phyloP scores from a whole-genome alignment of 1,284 basidiomycete genomes.

The Ustilago cynodontis region DNA sequence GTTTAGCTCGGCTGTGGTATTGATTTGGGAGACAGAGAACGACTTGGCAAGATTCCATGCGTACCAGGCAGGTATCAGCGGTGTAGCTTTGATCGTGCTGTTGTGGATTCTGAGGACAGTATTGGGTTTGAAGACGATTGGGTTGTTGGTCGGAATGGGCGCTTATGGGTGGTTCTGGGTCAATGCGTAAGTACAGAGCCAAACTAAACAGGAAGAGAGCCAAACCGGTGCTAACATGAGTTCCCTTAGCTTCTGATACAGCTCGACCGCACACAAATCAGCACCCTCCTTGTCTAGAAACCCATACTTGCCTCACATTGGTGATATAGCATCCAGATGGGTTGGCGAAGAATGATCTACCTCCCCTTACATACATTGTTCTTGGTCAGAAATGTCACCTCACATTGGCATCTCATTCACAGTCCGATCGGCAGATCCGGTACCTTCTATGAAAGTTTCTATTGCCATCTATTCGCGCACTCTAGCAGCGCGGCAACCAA shows the following conservation, averaged over 20 bases:
- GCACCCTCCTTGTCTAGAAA: constrained; percentile 52
- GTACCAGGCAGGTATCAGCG: constrained; percentile 60
- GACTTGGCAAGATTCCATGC: constrained; percentile 64
- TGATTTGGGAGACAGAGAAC: constrained; percentile 63
- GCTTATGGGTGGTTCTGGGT: constrained; percentile 64
- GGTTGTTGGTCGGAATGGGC: constrained; percentile 60
- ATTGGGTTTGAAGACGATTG: constrained; percentile 60
- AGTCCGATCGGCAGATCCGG: not conserved
- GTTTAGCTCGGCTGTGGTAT: constrained; percentile 55
- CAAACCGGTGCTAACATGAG: too few relatives aligned
- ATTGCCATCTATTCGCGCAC: not conserved
- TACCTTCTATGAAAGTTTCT: not conserved
- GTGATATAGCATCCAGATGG: constrained; percentile 56
- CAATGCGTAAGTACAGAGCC: constrained; percentile 62
- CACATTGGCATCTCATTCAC: not conserved
- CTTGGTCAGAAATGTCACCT: not conserved
- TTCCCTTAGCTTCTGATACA: too few relatives aligned
- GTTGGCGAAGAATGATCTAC: constrained; percentile 48
- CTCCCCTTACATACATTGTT: not conserved
- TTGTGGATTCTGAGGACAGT: constrained; percentile 55
- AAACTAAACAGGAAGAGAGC: too few relatives aligned
- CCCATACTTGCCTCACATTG: constrained; percentile 53
- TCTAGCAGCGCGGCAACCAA: constrained; percentile 39
- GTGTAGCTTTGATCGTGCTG: constrained; percentile 43
- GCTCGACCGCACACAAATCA: constrained; percentile 53